Percentiles rank a stretch among this genome's conserved stretches.
These are phyloP conservation scores for Ogataea salicorniae DNA, from an alignment of 805 yeast species.

Conservation along the genomic window DNA sequence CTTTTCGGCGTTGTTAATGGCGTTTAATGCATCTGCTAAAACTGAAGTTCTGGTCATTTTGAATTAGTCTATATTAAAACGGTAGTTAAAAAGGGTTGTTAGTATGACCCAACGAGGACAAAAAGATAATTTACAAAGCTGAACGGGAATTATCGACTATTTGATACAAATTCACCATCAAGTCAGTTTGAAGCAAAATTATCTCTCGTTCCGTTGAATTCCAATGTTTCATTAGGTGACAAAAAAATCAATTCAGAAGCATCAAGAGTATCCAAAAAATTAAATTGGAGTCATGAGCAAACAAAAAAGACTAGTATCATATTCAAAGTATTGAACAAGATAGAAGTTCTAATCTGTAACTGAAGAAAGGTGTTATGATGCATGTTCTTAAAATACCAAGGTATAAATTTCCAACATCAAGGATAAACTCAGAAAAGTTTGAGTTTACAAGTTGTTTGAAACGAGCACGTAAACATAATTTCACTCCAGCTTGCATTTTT, in stretches of 20 bases:
- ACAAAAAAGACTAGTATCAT: slow-evolving; percentile 1
- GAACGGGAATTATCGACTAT: slow-evolving; percentile 20
- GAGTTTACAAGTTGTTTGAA: slow-evolving; percentile 9
- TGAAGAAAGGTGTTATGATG: slow-evolving; percentile 16
- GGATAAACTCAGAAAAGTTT: slow-evolving; percentile 1
- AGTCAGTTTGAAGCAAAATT: slow-evolving; percentile 1
- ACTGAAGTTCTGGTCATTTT: slow-evolving; percentile 97
- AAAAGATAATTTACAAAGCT: slow-evolving; percentile 10
- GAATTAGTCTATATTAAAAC: slow-evolving; percentile 7
- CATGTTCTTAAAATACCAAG: neutral
- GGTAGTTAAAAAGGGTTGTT: slow-evolving; percentile 18
- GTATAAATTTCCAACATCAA: slow-evolving; percentile 6
- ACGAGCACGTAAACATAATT: slow-evolving; percentile 23
- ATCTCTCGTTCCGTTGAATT: neutral
- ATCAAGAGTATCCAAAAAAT: slow-evolving; percentile 41
- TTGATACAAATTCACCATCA: slow-evolving; percentile 29
- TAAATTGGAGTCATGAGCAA: slow-evolving; percentile 40
- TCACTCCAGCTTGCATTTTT: slow-evolving; percentile 29
- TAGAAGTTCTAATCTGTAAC: slow-evolving; percentile 3
- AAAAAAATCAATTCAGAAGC: slow-evolving; percentile 33
- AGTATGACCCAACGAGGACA: slow-evolving; percentile 21
- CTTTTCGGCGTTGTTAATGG: slow-evolving; percentile 98
- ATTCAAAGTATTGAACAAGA: neutral
- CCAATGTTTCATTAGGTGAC: slow-evolving; percentile 6
- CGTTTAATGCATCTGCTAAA: slow-evolving; percentile 97